Evolutionary conservation across 225 moss, liverwort and hornwort genomes (phyloP), one percentile per base, ranked within the genome.

Genomic region (Polytrichum commune): DNA sequence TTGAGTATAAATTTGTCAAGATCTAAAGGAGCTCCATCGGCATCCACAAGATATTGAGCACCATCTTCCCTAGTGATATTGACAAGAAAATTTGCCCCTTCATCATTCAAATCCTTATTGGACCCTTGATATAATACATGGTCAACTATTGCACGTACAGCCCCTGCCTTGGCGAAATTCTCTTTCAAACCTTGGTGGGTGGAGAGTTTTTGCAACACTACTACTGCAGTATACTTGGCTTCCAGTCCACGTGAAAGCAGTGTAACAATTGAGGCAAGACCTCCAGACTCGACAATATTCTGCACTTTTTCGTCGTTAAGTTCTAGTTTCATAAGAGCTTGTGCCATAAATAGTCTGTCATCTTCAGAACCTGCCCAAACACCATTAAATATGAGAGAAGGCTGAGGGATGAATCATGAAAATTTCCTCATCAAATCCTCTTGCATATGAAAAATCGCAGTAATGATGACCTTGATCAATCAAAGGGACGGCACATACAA

Each of bases 331-430:
- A 75, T 72, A 9, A 85, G 81, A 60, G 82, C 64, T 5, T 67
- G 70, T 24, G 78, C 76, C 85, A 85, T 76, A 33, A 53, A 29
- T 27, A 82, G 26, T 67, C 74, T 82, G 25, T 79, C 76, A n/a
- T 54, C 35, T 54, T 73, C 76, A 29, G 63, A 57, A 69, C 19
- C 30, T 56, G 68, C 27, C 63, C 63, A 68, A 53, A 25, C 55
- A 73, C 61, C 55, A 35, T 38, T 35, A 54, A 29, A 54, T 46
- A 16, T 46, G 46, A 46, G 38, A 38, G 35, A 33, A 33, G 35
- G 35, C 35, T 35, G 35, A 35, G 16, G 46, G 46, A 46, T 46
- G 46, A 46, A 46, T 4, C 46, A 16, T 46, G 46, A 13, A 46
- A 4, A 13, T 13, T 46, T 46, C 16, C 4, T 46, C 13, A 46